These are phyloP conservation scores for Boletus subcaerulescens DNA, from an alignment of 768 basidiomycete genomes.

Conservation along the genomic window DNA sequence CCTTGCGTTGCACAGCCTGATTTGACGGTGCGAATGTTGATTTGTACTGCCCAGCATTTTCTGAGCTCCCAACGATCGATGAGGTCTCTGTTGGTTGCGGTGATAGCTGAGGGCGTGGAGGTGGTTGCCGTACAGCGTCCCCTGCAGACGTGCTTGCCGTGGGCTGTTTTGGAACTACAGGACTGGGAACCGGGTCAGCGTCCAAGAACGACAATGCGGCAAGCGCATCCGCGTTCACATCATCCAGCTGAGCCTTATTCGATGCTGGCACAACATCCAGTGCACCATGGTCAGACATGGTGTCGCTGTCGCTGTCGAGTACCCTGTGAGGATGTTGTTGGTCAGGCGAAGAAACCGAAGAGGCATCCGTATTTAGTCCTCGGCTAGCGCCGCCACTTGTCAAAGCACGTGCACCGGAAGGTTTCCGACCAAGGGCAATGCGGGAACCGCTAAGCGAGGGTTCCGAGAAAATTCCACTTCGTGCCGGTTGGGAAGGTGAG, in stretches of 20 bases:
- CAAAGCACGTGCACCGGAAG: conserved; percentile 80
- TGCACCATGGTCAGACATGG: conserved; percentile 29
- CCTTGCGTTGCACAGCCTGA: conserved; percentile 80
- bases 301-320: conserved; percentile 31
- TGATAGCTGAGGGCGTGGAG: conserved; percentile 27
- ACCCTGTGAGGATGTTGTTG: conserved; percentile 25
- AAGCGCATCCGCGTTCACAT: conserved; percentile 65
- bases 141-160: neutral
- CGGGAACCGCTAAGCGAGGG: conserved; percentile 38
- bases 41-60: conserved; percentile 48
- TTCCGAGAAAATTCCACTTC: conserved; percentile 30
- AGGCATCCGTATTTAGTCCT: conserved; percentile 34
- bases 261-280: neutral
- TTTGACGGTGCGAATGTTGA: conserved; percentile 89
- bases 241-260: conserved; percentile 36
- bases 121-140: conserved; percentile 12
- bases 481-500: conserved; percentile 19
- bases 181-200: conserved; percentile 28
- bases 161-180: conserved; percentile 16
- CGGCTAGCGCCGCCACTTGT: conserved; percentile 32
- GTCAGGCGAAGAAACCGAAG: conserved; percentile 40
- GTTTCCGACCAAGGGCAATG: conserved; percentile 56
- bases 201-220: conserved; percentile 78
- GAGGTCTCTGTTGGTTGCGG: conserved; percentile 37
- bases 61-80: conserved; percentile 19